Evolutionary conservation across 2,329 filamentous ascomycete genomes (phyloP), one percentile per base, ranked within the genome.

Genomic region (Ophiocordyceps sinensis): DNA sequence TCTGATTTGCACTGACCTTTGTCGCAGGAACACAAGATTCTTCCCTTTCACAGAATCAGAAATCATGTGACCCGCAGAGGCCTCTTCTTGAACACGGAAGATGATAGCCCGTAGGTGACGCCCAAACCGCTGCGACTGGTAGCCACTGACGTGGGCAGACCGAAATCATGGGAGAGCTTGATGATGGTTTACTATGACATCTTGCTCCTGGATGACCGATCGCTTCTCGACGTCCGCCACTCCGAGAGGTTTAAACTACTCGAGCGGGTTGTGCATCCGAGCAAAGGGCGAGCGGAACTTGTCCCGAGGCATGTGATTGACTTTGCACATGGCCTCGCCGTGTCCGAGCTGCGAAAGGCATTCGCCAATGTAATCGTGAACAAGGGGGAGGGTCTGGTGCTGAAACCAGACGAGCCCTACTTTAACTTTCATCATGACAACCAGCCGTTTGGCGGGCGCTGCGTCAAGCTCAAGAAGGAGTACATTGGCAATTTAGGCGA

Each of bases 391-490:
- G 88, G 88, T 0, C 67, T 91, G 14, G 78, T 94, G 0, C 57
- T 94, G 39, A 94, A 94, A 58, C 77, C 82, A 1, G 78, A 86
- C 44, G 76, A 82, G 21, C 77, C 86, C 0, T 94, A 94, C 53
- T 84, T 94, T 46, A 65, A 75, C 42, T 74, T 70, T 47, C 53
- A 46, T 28, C 51, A 52, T 36, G 51, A 48, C 37, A 50, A 51
- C 35, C 49, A 61, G 50, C 46, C 66, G 28, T 65, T 63, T 44
- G 53, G 58, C 3, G 65, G 65, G 13, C 67, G 64, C 43, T 82
- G 77, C 55, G 84, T 94, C 52, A 94, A 94, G 60, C 60, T 94
- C 35, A 94, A 94, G 59, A 86, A 86, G 52, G 85, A 91, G 52
- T 94, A 93, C 51, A 62, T 94, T 31, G 68, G 72, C 23, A 77